A percentile compares a stretch with the other conserved stretches of the same genome.
These are phyloP conservation scores for Beauveria pseudobassiana DNA, from an alignment of 2,329 filamentous ascomycete species.

Conservation along the genomic window DNA sequence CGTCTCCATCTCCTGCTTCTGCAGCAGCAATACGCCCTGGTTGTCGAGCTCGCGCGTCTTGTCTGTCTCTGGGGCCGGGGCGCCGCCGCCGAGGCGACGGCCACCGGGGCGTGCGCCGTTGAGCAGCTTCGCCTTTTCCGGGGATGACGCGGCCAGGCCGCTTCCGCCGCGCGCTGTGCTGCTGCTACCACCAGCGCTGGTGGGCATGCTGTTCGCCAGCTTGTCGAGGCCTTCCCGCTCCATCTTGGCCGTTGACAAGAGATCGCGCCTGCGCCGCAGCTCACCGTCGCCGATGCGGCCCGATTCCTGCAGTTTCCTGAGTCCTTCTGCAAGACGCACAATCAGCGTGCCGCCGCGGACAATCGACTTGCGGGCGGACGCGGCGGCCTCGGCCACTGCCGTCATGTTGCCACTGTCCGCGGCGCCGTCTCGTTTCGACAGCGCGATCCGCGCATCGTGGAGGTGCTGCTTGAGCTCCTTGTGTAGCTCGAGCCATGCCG, in stretches of 20 bases:
- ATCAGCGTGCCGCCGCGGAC: slow-evolving; percentile 61
- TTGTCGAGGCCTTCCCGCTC: slow-evolving; percentile 72
- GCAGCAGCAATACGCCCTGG: slow-evolving; percentile 62
- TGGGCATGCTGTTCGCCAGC: slow-evolving; percentile 51
- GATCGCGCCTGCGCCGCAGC: slow-evolving; percentile 60
- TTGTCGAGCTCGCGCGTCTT: slow-evolving; percentile 73
- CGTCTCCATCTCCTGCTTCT: slow-evolving; percentile 64
- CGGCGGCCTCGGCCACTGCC: slow-evolving; percentile 52
- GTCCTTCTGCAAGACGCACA: slow-evolving; percentile 55
- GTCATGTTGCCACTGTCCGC: slow-evolving; percentile 33
- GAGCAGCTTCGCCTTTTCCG: slow-evolving; percentile 45
- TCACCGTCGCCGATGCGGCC: slow-evolving; percentile 64
- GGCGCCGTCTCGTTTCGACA: slow-evolving; percentile 58
- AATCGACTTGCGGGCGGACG: slow-evolving; percentile 67
- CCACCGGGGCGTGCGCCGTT: slow-evolving; percentile 33
- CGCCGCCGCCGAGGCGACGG: slow-evolving; percentile 66
- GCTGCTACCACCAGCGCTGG: slow-evolving; percentile 35
- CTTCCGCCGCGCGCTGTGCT: background rate
- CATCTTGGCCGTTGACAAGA: slow-evolving; percentile 61
- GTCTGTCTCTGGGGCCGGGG: slow-evolving; percentile 65
- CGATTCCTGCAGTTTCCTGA: slow-evolving; percentile 48
- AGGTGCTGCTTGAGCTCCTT: slow-evolving; percentile 64
- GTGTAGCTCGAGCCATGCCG: slow-evolving; percentile 71
- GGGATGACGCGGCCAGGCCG: slow-evolving; percentile 31
- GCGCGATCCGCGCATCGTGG: slow-evolving; percentile 56